Evolutionary conservation across 2,329 filamentous ascomycete genomes (phyloP).

Genomic region (Alternaria tenuissima): DNA sequence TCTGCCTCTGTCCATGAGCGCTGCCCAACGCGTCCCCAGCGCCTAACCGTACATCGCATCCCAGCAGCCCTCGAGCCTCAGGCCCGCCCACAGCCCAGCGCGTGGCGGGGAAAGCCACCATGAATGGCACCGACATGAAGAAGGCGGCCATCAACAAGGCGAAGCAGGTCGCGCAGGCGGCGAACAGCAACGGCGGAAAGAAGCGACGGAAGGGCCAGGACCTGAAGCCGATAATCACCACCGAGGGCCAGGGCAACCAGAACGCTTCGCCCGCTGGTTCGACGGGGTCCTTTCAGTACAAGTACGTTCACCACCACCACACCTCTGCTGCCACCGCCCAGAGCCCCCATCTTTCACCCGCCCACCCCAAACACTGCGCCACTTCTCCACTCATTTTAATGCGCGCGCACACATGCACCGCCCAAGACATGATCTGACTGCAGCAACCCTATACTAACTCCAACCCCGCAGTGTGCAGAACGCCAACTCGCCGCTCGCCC

Average conservation of each 20-base stretch:
- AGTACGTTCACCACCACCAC: conserved; percentile 45
- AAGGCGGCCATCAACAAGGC: conserved; percentile 72
- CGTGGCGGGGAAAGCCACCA: conserved; percentile 54
- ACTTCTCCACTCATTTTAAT: conserved; percentile 6
- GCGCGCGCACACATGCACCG: conserved; percentile 19
- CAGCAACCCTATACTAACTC: conserved; percentile 23
- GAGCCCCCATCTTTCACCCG: conserved; percentile 2
- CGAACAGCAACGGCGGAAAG: conserved; percentile 67
- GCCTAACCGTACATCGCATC: conserved; percentile 35
- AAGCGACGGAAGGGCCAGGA: conserved; percentile 77
- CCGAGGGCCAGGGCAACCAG: conserved; percentile 62
- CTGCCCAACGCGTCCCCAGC: conserved; percentile 37
- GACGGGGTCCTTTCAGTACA: conserved; percentile 50
- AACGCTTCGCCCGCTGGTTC: conserved; percentile 53
- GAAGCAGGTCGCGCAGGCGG: conserved; percentile 69
- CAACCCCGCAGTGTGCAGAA: conserved; percentile 53
- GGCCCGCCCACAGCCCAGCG: conserved; percentile 26
- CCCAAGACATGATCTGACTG: conserved; percentile 1
- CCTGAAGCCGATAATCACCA: conserved; percentile 79
- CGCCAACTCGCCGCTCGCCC: conserved; percentile 57
- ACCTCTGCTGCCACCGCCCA: conserved; percentile 7
- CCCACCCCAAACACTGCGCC: conserved; percentile 6
- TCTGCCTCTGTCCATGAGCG: conserved; percentile 35
- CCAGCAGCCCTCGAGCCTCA: conserved; percentile 20
- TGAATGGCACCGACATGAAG: conserved; percentile 71